Evolutionary conservation across 2,329 filamentous ascomycete species (phyloP), one percentile per base, ranked within the genome.

Genomic region (Aureobasidium sp.): DNA sequence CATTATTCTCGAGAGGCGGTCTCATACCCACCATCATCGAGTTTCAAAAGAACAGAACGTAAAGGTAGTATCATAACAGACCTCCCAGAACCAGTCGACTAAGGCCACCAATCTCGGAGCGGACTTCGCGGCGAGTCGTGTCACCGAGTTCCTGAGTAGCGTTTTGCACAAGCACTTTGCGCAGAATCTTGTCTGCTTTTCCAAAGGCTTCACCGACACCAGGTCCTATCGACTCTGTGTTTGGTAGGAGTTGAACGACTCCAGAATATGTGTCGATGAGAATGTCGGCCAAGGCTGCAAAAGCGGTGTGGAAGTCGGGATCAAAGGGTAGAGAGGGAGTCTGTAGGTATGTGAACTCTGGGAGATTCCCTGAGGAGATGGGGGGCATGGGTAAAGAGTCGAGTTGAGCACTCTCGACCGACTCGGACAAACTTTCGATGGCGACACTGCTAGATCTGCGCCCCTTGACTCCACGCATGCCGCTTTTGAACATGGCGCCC

Each of bases 271-370:
- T 90, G 73, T 97, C 94, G 68, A 97, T 95, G 64, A 99, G 78
- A 3, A 96, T 90, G 71, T 99, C 94, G 77, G 94, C 97, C 7
- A 99, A 81, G 14, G 94, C 97, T 15, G 91, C 88, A 76, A 97
- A 97, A 0, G 92, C 97, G 77, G 95, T 91, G 74, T 93, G 94
- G 70, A 96, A 99, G 75, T 99, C 94, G 0, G 94, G 94, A 66
- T 97, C 92, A 71, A 99, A 99, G 0, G 94, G 94, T 52, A 99
- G 77, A 17, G 86, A 88, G 0, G 94, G 94, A n/a, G 93, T 97
- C 22, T 97, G 81, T 1, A 99, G 81, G 72, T 93, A 87, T 0
- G 86, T 85, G 73, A 97, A 99, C 69, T 95, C 90, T 70, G 96
- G 91, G 0, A 48, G 22, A 40, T 91, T 91, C 0, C 89, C 87